Evolutionary conservation across 495 filamentous ascomycete species (phyloP), one percentile per base, ranked within the genome.

Genomic region (Amniculicola lignicola): DNA sequence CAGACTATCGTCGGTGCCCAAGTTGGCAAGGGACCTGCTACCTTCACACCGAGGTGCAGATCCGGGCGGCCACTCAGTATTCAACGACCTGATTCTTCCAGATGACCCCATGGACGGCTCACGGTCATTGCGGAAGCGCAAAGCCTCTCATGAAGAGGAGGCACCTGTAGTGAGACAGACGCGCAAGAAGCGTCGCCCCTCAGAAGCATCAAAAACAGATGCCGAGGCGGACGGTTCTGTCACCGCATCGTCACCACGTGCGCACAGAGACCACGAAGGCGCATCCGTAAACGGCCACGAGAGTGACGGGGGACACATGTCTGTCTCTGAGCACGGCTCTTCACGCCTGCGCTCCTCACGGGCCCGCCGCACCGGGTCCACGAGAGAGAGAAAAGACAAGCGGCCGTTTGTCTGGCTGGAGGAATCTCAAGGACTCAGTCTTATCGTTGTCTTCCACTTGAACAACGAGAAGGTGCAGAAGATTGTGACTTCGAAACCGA

Each of bases 91-190:
- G 18, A 84, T 89, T 28, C 79, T 90, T 25, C 81, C 87, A 47
- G 88, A 90, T 44, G 89, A 94, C 62, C 79, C 87, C 11, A 78
- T 91, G 73, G 89, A 94, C 69, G 90, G 90, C 38, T 90, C 90
- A 2, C 84, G 90, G 46, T 81, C 89, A 39, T 72, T 96, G 45
- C 81, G 92, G 46, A 97, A 96, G 70, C 82, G 93, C 38, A 95
- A 95, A 71, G 75, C 80, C 27, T 79, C 81, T 18, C 74, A 78
- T 12, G 72, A 72, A 7, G 82, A 83, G 41, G 81, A 81, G 35
- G n/a, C n/a, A n/a, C 61, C 41, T 48, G 51, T 52, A 36, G 59
- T 53, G 35, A 63, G 57, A 50, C 51, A 47, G 62, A 69, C 58
- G 29, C 64, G 69, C 45, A 72, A 74, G 63, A 70, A 62, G 57